Evolutionary conservation across 2,329 filamentous ascomycete genomes (phyloP), one percentile per base, ranked within the genome.

Genomic region (Eutypella sp.): DNA sequence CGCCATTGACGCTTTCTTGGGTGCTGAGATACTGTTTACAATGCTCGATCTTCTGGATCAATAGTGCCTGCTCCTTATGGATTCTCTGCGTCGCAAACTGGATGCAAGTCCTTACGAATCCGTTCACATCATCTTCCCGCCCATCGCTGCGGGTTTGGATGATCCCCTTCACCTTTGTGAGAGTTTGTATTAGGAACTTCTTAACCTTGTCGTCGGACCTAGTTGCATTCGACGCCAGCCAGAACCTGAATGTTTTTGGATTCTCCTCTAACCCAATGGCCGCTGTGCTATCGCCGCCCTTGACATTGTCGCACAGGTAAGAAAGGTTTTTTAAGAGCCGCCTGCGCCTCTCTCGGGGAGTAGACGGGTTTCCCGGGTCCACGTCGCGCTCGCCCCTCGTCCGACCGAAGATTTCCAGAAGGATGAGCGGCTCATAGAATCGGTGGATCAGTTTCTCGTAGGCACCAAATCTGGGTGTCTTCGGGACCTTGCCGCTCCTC

Each of bases 241-340:
- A 75, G 33, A 73, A 72, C 2, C 63, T 57, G 42, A 63, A 64
- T n/a, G 52, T 50, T 0, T 63, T 46, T 1, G 53, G 31, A 0
- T 37, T 47, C 0, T 67, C 56, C 47, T 76, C 65, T 1, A 74
- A 51, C 0, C 63, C 72, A 22, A 77, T 66, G 0, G 74, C 65
- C 0, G 74, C 69, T n/a, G 67, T 69, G 0, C 67, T 67, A 2
- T 59, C 51, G 2, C 74, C 74, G 0, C 74, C 73, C 49, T 74
- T 76, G 0, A 59, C 50, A 40, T 66, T 66, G 45, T 76, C 74
- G 48, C 71, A 75, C 6, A 77, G 51, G 51, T 68, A 73, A 8
- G 70, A 62, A 2, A 76, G 53, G 23, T 67, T 66, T 4, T 63
- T 57, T 1, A 72, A 57, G 22, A 75, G 68, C 2, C 62, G 52